Evolutionary conservation across 768 basidiomycete species (phyloP).

Genomic region (Kwoniella botswanensis): DNA sequence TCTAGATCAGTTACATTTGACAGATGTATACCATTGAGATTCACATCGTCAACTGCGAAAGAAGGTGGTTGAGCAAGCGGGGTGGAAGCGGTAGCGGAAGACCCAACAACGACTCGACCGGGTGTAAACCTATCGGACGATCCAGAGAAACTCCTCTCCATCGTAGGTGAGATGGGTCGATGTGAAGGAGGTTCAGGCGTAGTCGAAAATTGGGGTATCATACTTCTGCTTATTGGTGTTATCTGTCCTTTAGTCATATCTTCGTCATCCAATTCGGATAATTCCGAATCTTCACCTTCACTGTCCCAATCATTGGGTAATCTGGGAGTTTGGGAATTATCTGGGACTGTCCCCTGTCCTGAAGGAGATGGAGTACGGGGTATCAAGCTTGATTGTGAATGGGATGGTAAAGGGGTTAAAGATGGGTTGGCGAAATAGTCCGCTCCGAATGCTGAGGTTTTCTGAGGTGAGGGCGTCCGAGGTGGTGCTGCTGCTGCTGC

Average conservation of each 20-base stretch:
- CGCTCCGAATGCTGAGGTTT: slow-evolving; percentile 13
- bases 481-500: slow-evolving; percentile 14
- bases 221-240: slow-evolving; percentile 4
- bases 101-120: slow-evolving; percentile 17
- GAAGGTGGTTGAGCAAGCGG: slow-evolving; percentile 6
- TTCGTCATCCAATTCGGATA: slow-evolving; percentile 1
- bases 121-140: slow-evolving; percentile 33
- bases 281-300: not conserved
- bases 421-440: slow-evolving; percentile 21
- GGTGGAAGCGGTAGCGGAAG: not conserved
- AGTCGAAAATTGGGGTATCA: slow-evolving; percentile 41
- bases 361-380: slow-evolving; percentile 47
- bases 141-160: slow-evolving; percentile 28
- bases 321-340: slow-evolving; percentile 39
- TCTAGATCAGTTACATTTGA: slow-evolving; percentile 23
- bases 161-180: slow-evolving; percentile 35
- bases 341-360: slow-evolving; percentile 38
- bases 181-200: slow-evolving; percentile 37
- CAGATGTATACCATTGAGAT: not conserved
- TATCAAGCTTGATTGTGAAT: not conserved
- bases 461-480: slow-evolving; percentile 39
- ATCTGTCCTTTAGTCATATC: not conserved
- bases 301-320: slow-evolving; percentile 21
- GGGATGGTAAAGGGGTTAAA: slow-evolving; percentile 7
- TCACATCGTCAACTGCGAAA: not conserved